These are phyloP conservation scores for Aureoboletus auriporus DNA, from an alignment of 768 basidiomycete genomes.

Conservation along the genomic window DNA sequence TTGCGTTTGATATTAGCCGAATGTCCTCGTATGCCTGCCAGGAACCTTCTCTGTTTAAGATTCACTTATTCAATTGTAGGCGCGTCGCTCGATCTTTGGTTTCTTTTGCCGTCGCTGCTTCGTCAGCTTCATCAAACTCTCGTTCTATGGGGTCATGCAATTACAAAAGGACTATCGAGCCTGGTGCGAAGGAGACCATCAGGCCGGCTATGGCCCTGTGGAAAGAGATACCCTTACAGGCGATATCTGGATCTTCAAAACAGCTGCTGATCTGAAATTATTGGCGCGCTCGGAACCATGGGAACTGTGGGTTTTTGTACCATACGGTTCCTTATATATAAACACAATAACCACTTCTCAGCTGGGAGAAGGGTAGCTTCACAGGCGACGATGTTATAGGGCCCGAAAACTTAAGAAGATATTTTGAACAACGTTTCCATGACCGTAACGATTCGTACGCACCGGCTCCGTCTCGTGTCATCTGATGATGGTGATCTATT, in stretches of 20 bases:
- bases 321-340: neutral
- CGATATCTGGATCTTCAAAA: constrained; percentile 53
- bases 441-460: constrained; percentile 77
- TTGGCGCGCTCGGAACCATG: constrained; percentile 63
- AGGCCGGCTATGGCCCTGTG: constrained; percentile 45
- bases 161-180: constrained; percentile 62
- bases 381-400: constrained; percentile 69
- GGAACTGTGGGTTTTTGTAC: constrained; percentile 44
- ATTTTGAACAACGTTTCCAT: constrained; percentile 85
- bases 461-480: neutral
- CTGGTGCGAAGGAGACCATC: constrained; percentile 52
- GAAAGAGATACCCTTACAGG: constrained; percentile 52
- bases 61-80: constrained; percentile 34
- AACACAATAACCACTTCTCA: constrained; percentile 24
- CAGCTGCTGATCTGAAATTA: constrained; percentile 58
- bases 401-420: constrained; percentile 66
- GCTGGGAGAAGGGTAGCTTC: constrained; percentile 63
- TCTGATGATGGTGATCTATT: neutral
- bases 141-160: constrained; percentile 65
- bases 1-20: constrained; percentile 15
- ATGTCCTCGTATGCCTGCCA: constrained; percentile 20
- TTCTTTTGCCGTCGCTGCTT: constrained; percentile 78
- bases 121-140: constrained; percentile 70
- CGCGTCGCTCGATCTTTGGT: constrained; percentile 74
- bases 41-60: constrained; percentile 1